Evolutionary conservation across 2,329 filamentous ascomycete species (phyloP).

Genomic region (Passalora sequoiae): DNA sequence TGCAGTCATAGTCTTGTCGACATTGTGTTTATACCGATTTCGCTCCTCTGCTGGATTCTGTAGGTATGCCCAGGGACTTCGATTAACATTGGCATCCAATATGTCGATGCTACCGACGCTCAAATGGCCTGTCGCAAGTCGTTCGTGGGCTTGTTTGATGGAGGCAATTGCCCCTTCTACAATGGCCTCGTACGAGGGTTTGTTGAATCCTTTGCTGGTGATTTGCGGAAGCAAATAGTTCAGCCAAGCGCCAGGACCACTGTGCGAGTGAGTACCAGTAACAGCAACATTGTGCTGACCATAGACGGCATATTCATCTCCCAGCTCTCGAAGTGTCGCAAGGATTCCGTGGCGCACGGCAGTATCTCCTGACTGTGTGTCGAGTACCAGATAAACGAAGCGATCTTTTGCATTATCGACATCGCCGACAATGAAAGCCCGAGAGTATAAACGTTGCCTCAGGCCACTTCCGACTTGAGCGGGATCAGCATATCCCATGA

Average conservation of each 20-base stretch:
- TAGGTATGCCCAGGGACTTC: constrained; percentile 81
- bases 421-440: constrained; percentile 81
- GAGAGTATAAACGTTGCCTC: constrained; percentile 79
- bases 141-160: constrained; percentile 73
- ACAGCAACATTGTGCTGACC: constrained; percentile 76
- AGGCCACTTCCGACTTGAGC: constrained; percentile 76
- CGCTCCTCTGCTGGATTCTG: constrained; percentile 77
- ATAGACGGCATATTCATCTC: constrained; percentile 69
- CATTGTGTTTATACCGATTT: constrained; percentile 58
- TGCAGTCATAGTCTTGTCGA: constrained; percentile 74
- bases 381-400: constrained; percentile 82
- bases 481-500: constrained; percentile 89
- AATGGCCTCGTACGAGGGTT: constrained; percentile 82
- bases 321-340: constrained; percentile 63
- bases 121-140: constrained; percentile 63
- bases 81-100: constrained; percentile 75
- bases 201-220: constrained; percentile 78
- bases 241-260: constrained; percentile 85
- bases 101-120: constrained; percentile 66
- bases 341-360: constrained; percentile 84
- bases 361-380: constrained; percentile 83
- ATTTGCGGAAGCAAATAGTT: constrained; percentile 93
- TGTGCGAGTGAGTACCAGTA: constrained; percentile 88
- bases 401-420: constrained; percentile 61
- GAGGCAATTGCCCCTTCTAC: constrained; percentile 80